Evolutionary conservation across 371 early-diverging fungal genomes (phyloP), one percentile per base, ranked within the genome.

Genomic region (Apophysomyces elegans): DNA sequence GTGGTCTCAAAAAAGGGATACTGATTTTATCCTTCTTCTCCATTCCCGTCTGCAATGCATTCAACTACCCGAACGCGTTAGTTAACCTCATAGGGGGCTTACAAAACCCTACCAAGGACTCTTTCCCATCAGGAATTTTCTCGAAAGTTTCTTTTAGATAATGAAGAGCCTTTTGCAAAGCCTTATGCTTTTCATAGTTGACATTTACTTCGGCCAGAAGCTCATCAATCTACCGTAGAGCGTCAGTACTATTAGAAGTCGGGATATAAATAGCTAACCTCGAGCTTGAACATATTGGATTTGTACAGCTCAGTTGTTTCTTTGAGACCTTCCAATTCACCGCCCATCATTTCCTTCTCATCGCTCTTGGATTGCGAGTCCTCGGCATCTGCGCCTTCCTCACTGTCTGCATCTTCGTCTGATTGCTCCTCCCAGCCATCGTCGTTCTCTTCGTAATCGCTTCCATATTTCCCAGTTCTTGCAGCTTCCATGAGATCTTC

Each of bases 271-370:
- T 26, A 8, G 36, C 68, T 39, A 72, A 83, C 84, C 87, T 96
- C 94, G 56, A 96, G 78, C 73, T 92, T 93, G 81, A 96, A 95
- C 56, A 97, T 84, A 74, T 96, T 96, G 32, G 95, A 93, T 64
- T 94, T 94, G 81, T 89, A 95, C 54, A 95, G 77, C 59, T 93
- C 90, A 4, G 90, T 83, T 0, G 93, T 91, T 58, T 95, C 92
- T 72, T 89, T 91, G 58, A 96, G 75, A 43, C 87, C 88, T 69
- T 91, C 92, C 37, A 96, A 85, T 78, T 97, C 98, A n/a, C 92
- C 93, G 58, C 90, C 87, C 5, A 93, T 91, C 32, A 83, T 70
- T 59, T 76, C 76, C 11, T 70, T 73, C 35, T 69, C 72, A 18
- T 70, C 76, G 16, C 76, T 66, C 14, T 80, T 77, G n/a, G 66